phyloP scores from a whole-genome alignment of 2,329 filamentous ascomycete genomes.

The Fusarium buharicum region DNA sequence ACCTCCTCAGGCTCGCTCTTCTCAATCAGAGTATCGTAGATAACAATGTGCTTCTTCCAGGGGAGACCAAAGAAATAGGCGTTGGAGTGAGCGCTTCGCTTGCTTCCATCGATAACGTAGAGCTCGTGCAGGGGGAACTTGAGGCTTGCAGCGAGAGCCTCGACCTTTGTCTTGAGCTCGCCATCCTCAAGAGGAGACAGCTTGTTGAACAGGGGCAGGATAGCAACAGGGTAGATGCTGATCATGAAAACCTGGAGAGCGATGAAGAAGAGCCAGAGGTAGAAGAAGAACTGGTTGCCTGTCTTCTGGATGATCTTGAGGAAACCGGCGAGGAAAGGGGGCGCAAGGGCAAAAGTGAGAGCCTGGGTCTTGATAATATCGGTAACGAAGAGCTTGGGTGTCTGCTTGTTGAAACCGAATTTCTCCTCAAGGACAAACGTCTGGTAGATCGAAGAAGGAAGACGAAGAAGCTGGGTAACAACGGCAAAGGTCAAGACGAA shows the following conservation, averaged over 20 bases:
- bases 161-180: slow-evolving; percentile 86
- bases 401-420: slow-evolving; percentile 99
- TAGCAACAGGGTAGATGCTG: slow-evolving; percentile 93
- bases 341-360: slow-evolving; percentile 80
- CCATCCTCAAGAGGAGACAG: slow-evolving; percentile 90
- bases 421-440: slow-evolving; percentile 96
- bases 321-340: slow-evolving; percentile 91
- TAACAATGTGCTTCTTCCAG: slow-evolving; percentile 99
- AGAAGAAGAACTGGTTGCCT: slow-evolving; percentile 95
- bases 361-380: slow-evolving; percentile 93
- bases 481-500: slow-evolving; percentile 91
- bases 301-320: slow-evolving; percentile 94
- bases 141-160: slow-evolving; percentile 82
- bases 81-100: slow-evolving; percentile 87
- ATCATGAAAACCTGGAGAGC: slow-evolving; percentile 93
- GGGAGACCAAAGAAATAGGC: slow-evolving; percentile 97
- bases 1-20: slow-evolving; percentile 94
- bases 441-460: slow-evolving; percentile 89
- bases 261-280: slow-evolving; percentile 93
- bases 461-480: slow-evolving; percentile 79
- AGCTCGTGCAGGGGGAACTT: slow-evolving; percentile 93
- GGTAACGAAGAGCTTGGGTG: slow-evolving; percentile 83
- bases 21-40: slow-evolving; percentile 97
- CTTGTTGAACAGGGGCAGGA: slow-evolving; percentile 98
- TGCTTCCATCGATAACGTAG: slow-evolving; percentile 93